Evolutionary conservation across 140 eudicot species (phyloP), one percentile per base, ranked within the genome.

Genomic region (Oenanthe javanica): DNA sequence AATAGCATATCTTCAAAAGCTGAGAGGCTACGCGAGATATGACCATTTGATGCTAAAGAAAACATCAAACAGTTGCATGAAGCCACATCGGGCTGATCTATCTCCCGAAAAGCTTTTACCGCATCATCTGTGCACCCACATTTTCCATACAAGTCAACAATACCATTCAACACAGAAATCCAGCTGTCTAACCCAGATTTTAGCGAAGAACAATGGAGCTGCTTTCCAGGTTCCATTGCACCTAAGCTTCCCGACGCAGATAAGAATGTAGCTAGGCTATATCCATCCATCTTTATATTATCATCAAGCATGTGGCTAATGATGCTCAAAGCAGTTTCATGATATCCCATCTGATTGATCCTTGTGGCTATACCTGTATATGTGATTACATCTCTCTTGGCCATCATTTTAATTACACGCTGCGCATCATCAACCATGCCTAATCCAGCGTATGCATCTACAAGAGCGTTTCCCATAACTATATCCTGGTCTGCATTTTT

Each of bases 391-490:
- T 69, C 80, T 69, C 73, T 66, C 21, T 25, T 48, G 64, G 71
- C 47, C 81, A 77, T 77, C 43, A 77, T 50, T 50, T 25, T 77
- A 25, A 66, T 79, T 21, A 82, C 64, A 77, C 61, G n/a, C 38
- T 66, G 40, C 1, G 85, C 85, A 67, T 63, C 79, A 47, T 51
- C 61, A 81, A 66, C 78, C 85, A 66, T 49, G 55, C 80, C 77
- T 21, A n/a, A 43, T 36, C 78, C 75, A 59, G 85, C 81, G 8
- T 76, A 82, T 48, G 85, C 78, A 76, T 82, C 85, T 12, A 82
- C 78, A 77, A 82, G 85, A 76, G 85, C 85, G 43, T 82, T 82
- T 7, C 66, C 78, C 47, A 82, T 78, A 49, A 19, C 69, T 77
- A 67, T 23, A 77, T 82, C 72, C 31, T 49, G 9, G 49, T 38